Base-by-base conservation (phyloP, 1,284 basidiomycete species). In the Cryptococcus amylolentus region DNA sequence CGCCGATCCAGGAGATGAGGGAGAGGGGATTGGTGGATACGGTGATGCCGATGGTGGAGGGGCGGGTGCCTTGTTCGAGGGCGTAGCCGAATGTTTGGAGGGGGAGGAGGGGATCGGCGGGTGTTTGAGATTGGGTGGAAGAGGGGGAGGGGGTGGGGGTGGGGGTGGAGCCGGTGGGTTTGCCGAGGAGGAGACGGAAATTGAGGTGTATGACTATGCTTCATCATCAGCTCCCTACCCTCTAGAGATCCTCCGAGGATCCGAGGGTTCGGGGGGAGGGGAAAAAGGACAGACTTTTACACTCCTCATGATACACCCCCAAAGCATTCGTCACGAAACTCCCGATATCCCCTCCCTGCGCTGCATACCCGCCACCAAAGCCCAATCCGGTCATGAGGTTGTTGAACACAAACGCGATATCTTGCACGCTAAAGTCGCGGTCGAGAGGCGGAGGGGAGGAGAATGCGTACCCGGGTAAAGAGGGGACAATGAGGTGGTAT, bases 1-100 rank as follows among this genome's bases (percentile, higher is more conserved):
- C 79, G 4, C 71, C 78, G 39, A 80, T 71, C 76, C 76, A 80
- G 2, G 77, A 71, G 13, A 80, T 69, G 0, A 77, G 58, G 0
- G 77, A 69, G 26, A 77, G 54, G 0, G 79, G 79, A 3, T 67
- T 75, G 16, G 67, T 65, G n/a, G 71, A 70, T 4, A 79, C 65
- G 0, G 72, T 69, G 1, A 74, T 60, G 4, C 76, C 78, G 26
- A 79, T 70, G 0, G 79, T 80, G 0, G 70, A 69, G 0, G 79
- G 78, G 35, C 73, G 56, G 1, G 78, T 79, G 7, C 72, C 72
- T 14, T 69, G 61, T 37, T 65, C 58, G 16, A 67, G 58, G 56
- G 46, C 68, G 56, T 42, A 70, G 56, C 31, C 60, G 43, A 39
- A 61, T 49, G 27, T 43, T 42, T 55, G 58, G 18, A 61, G 18